Evolutionary conservation across 768 basidiomycete genomes (phyloP), one percentile per base, ranked within the genome.

Genomic region (Boletus rubescentipes): DNA sequence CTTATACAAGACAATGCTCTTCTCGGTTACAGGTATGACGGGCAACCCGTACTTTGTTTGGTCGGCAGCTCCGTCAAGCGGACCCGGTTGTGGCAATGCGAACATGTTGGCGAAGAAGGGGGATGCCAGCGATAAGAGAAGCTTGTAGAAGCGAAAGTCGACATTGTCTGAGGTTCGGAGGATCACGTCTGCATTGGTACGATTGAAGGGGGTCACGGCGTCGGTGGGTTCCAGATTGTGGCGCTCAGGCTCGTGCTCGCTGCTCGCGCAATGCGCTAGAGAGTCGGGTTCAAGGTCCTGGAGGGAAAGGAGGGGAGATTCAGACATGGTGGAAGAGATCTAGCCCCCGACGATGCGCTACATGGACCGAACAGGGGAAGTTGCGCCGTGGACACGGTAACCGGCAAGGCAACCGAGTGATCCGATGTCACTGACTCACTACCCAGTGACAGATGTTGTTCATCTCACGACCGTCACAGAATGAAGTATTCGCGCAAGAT

Each of bases 21-120:
- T 72, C 58, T 84, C 83, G 29, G 77, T 46, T 62, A 82, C 73
- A 18, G 77, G 74, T 55, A 82, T 75, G 47, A 82, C 64, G 20
- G 78, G 74, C 3, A 75, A 62, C 2, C 67, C 73, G 39, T 71
- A 64, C 49, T 68, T 69, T 38, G 51, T 72, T 37, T 62, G 60
- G 55, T 72, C 65, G 12, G 63, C 67, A 16, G 61, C 47, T 14
- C 57, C 59, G 41, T 71, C 71, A 9, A 64, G 56, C 10, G 66
- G 50, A 20, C 47, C 42, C 2, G 82, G 75, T 37, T 73, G 72
- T 23, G 83, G 83, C 26, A 85, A 65, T 9, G 75, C 73, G 58
- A 86, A 79, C 72, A 83, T 79, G 57, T 75, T 73, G 44, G 72
- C 72, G 58, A 86, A 86, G 64, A 86, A 78, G 5, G 79, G 73